Evolutionary conservation across 2,329 filamentous ascomycete genomes (phyloP).

Genomic region (Alternaria triticina): DNA sequence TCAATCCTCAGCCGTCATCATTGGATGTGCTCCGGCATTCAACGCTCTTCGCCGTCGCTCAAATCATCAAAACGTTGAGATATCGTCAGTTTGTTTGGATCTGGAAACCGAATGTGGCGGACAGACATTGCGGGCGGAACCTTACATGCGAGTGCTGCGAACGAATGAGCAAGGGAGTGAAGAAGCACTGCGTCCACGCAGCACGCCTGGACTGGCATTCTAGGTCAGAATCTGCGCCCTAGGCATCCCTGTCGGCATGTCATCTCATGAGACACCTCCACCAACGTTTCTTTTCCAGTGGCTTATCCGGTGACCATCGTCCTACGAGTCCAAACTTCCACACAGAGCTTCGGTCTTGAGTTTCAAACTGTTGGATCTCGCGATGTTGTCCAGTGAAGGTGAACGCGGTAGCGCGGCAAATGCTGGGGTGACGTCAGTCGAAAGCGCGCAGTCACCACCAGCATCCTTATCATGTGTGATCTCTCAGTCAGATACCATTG

Average conservation of each 20-base stretch:
- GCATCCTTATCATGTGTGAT: background rate
- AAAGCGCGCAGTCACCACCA: background rate
- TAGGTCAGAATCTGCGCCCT: background rate
- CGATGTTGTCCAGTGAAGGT: background rate
- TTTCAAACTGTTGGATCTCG: background rate
- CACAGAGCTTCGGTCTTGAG: background rate
- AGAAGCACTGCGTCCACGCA: background rate
- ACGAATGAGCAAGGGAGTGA: background rate
- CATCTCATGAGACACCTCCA: rapidly evolving
- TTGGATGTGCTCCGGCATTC: background rate
- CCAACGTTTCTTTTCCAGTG: background rate
- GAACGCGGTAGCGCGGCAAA: background rate
- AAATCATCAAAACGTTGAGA: background rate
- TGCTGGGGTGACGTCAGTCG: background rate
- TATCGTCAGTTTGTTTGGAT: background rate
- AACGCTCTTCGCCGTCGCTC: background rate
- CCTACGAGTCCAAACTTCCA: background rate
- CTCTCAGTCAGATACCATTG: background rate
- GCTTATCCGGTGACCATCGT: too few species aligned
- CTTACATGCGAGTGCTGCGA: rapidly evolving
- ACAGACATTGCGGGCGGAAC: rapidly evolving
- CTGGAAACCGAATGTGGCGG: background rate
- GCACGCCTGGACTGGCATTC: background rate
- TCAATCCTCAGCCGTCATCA: background rate
- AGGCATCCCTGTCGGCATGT: background rate